Conservation (phyloP, 495 filamentous ascomycete genomes). For the Trichoderma gamsii region DNA sequence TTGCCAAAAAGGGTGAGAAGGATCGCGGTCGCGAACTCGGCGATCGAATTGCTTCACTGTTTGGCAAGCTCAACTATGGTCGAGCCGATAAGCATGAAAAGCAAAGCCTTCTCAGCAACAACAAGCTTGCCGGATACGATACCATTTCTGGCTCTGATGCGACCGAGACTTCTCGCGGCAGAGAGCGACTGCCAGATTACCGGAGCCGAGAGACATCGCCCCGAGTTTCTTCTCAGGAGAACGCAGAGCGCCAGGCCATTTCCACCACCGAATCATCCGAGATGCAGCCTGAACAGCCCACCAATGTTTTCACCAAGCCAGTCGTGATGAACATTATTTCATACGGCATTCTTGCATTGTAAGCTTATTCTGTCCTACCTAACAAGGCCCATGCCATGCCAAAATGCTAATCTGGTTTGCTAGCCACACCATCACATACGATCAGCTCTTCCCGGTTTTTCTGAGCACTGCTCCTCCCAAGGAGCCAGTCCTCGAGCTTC, state of each 20-base stretch:
- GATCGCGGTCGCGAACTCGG: conserved; percentile 76
- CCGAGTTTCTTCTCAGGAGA: conserved; percentile 17
- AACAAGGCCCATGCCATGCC: not conserved
- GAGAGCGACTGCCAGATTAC: conserved; percentile 55
- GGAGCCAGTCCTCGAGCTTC: conserved; percentile 44
- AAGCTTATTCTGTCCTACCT: conserved; percentile 39
- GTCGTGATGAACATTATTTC: conserved; percentile 78
- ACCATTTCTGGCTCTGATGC: not conserved
- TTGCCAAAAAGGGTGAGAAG: conserved; percentile 66
- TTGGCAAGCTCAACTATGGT: conserved; percentile 31
- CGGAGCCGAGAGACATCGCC: conserved; percentile 53
- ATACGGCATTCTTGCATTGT: conserved; percentile 94
- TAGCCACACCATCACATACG: conserved; percentile 81
- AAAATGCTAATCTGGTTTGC: not conserved
- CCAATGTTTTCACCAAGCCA: conserved; percentile 62
- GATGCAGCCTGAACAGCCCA: conserved; percentile 6
- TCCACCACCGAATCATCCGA: not conserved
- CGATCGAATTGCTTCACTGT: conserved; percentile 56
- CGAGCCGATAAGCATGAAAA: conserved; percentile 38
- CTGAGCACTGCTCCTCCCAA: conserved; percentile 65
- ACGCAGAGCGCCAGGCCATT: not conserved
- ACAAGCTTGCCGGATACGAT: conserved; percentile 4
- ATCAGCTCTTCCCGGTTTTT: conserved; percentile 88
- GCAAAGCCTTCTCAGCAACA: conserved; percentile 45
- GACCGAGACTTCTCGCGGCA: not conserved